Base-by-base conservation (phyloP, 345 rosid species). In the Salix arbutifolia region DNA sequence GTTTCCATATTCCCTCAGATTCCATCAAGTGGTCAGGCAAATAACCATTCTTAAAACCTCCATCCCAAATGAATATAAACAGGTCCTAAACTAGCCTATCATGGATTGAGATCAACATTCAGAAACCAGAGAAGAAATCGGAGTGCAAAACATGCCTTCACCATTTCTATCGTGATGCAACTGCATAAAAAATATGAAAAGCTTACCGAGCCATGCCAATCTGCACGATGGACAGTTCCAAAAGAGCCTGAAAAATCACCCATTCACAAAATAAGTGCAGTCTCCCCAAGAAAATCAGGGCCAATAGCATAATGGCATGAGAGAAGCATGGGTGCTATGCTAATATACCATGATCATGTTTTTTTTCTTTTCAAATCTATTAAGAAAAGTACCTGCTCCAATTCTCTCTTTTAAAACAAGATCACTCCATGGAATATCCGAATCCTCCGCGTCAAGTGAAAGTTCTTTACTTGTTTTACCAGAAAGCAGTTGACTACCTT, bases 171-270 rank as follows among this genome's bases (percentile, higher is more conserved):
- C 35, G 6, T 50, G 11, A 3, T 26, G 37, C 25, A 52, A 42
- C 44, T 16, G 13, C 31, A 31, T 18, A 68, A 11, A 13, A 62
- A 42, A 70, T 56, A n/a, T 58, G 8, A 72, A 72, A 69, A 73
- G 76, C 96, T 88, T 91, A 96, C 99, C 79, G 99, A 92, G 84
- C 98, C 98, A 90, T 94, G 91, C 99, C 98, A 94, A 71, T 96
- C 99, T 83, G 99, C 99, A 84, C 96, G 98, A 83, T 92, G 97
- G 69, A 96, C 99, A 79, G 93, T 96, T 72, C 99, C 99, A 84
- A 96, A 96, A 84, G 99, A 96, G 84, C 99, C 99, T 96, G 93
- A 81, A 88, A 89, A 77, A 44, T 73, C 56, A 80, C 72, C 66
- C 65, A 70, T 25, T 76, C 75, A 83, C 80, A 66, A 82, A 61